Evolutionary conservation across 345 rosid genomes (phyloP), one percentile per base, ranked within the genome.

Genomic region (Erucastrum elatum): DNA sequence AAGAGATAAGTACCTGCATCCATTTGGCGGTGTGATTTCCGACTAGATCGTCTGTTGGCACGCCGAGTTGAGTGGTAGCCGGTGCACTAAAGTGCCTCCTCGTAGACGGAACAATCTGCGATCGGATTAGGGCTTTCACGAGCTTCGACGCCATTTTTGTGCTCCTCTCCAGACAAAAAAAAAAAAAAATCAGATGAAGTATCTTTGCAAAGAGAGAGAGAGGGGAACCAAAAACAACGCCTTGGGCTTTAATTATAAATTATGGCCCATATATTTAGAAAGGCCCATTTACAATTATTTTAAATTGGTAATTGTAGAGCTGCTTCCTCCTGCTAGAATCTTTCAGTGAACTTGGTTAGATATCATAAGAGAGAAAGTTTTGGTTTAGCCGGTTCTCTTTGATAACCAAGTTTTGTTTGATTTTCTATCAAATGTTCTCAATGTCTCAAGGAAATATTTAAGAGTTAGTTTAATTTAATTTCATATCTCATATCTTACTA

Each of bases 21-120:
- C 97, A 92, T 87, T 92, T 92, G 75, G 92, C 90, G 58, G 97
- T 92, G 80, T 92, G 97, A 5, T 82, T 84, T 74, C 97, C 79
- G 0, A 80, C 79, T 0, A 69, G 41, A 64, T 80, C 79, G 8
- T 75, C 82, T 41, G 66, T 55, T 30, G 82, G 79, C 31, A 15
- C 5, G 33, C 82, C 82, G 66, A 92, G 66, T 71, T 78, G 88
- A 25, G 69, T 72, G 66, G 75, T 63, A 0, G 79, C 79, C n/a
- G 83, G 76, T 13, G 75, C 83, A 74, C 88, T 77, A 60, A 87
- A 81, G 74, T 82, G 83, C 74, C 97, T 85, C 17, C 88, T 70
- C 5, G 84, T 68, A 29, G 84, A 66, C 13, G 88, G 84, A n/a
- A 75, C 76, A 67, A 75, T 82, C 55, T 86, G 83, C 59, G 86